Percentiles rank a stretch among this genome's conserved stretches.
phyloP scores from a whole-genome alignment of 371 early-diverging fungal genomes.

The Mortierella sp. region DNA sequence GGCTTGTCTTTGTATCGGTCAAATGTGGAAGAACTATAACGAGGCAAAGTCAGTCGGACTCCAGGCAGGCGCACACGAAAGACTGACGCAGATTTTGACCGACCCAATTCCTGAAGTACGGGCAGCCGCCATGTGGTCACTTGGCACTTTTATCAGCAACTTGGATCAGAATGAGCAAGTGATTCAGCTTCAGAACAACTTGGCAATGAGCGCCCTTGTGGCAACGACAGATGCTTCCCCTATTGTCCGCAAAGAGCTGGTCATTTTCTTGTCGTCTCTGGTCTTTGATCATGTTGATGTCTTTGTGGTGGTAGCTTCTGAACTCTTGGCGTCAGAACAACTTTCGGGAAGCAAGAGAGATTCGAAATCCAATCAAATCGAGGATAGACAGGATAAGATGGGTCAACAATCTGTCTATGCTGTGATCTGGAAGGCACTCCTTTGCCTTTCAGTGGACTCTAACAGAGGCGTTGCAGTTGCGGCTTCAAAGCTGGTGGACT shows the following conservation, averaged over 20 bases:
- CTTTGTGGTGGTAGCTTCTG: conserved; percentile 74
- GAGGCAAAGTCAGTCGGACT: conserved; percentile 81
- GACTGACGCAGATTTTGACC: conserved; percentile 66
- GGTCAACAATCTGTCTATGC: conserved; percentile 63
- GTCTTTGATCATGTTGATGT: conserved; percentile 68
- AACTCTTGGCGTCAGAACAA: conserved; percentile 70
- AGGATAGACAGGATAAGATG: conserved; percentile 37
- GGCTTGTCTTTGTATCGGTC: conserved; percentile 86
- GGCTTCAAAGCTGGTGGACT: conserved; percentile 78
- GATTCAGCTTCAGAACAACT: conserved; percentile 74
- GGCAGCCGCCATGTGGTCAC: conserved; percentile 83
- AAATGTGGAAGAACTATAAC: conserved; percentile 84
- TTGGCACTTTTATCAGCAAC: conserved; percentile 83
- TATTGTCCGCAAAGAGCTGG: conserved; percentile 84
- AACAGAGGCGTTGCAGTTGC: conserved; percentile 73
- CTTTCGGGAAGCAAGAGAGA: conserved; percentile 33
- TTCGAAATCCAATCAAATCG: conserved; percentile 13
- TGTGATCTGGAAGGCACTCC: conserved; percentile 80
- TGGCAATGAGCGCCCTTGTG: conserved; percentile 70
- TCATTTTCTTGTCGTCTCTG: conserved; percentile 75
- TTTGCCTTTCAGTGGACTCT: conserved; percentile 83
- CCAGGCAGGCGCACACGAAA: conserved; percentile 75
- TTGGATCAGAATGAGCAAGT: conserved; percentile 76
- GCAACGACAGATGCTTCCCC: conserved; percentile 83
- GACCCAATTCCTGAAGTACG: conserved; percentile 89